Evolutionary conservation across 495 filamentous ascomycete species (phyloP).

Genomic region (Penicillium parvum): DNA sequence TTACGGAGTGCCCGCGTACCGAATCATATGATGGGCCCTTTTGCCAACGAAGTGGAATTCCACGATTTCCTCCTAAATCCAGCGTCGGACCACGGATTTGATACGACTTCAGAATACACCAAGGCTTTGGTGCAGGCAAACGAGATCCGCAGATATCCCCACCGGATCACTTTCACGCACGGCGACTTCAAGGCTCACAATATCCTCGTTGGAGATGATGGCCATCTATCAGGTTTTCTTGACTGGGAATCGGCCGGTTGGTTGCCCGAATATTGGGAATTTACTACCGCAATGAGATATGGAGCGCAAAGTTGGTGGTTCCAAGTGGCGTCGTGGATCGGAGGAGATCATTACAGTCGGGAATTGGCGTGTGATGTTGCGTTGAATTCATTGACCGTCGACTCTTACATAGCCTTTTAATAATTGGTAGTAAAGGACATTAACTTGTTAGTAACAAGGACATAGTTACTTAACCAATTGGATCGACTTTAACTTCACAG

Average conservation of each 20-base stretch:
- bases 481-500: too few species aligned
- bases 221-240: slow-evolving; percentile 45
- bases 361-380: slow-evolving; percentile 24
- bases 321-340: slow-evolving; percentile 24
- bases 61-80: slow-evolving; percentile 11
- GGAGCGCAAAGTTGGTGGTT: slow-evolving; percentile 24
- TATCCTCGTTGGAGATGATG: slow-evolving; percentile 40
- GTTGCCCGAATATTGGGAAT: slow-evolving; percentile 55
- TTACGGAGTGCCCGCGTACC: slow-evolving; percentile 12
- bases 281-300: slow-evolving; percentile 31
- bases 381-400: slow-evolving; percentile 22
- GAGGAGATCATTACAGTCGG: slow-evolving; percentile 17
- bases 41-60: slow-evolving; percentile 8
- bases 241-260: slow-evolving; percentile 53
- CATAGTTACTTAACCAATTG: too few species aligned
- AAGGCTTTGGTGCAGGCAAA: slow-evolving; percentile 16
- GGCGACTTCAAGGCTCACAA: slow-evolving; percentile 47
- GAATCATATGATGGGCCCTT: slow-evolving; percentile 16
- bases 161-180: slow-evolving; percentile 41
- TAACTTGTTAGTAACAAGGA: neutral
- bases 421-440: neutral
- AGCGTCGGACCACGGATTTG: slow-evolving; percentile 10
- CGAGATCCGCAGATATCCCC: slow-evolving; percentile 9
- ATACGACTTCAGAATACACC: slow-evolving; percentile 16
- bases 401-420: slow-evolving; percentile 20